Percentiles rank a stretch among this genome's conserved stretches.
phyloP scores from a whole-genome alignment of 1,284 basidiomycete genomes.

The Filobasidium uniguttulatum region DNA sequence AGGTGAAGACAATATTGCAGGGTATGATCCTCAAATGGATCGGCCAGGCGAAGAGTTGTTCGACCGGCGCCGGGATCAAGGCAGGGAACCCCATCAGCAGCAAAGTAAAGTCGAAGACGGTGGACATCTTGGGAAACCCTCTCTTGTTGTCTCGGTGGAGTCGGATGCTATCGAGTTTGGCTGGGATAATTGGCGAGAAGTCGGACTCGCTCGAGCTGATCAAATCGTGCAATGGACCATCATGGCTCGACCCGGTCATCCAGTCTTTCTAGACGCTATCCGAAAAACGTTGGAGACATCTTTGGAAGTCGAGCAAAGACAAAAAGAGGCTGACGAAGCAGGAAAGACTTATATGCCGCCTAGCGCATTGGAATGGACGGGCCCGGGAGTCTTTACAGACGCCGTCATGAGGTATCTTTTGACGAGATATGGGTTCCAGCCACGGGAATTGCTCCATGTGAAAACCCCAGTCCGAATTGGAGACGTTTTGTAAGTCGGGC shows the following conservation, averaged over 20 bases:
- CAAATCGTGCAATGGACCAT: conserved; percentile 32
- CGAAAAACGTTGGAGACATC: conserved; percentile 22
- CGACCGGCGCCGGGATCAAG: neutral
- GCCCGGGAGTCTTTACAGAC: conserved; percentile 30
- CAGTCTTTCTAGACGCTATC: conserved; percentile 26
- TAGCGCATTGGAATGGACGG: conserved; percentile 30
- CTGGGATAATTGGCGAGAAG: conserved; percentile 16
- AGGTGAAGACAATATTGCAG: no score
- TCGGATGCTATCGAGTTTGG: conserved; percentile 29
- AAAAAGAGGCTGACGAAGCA: conserved; percentile 14
- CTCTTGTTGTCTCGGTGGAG: conserved; percentile 24
- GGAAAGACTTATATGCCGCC: conserved; percentile 20
- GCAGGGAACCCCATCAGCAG: neutral
- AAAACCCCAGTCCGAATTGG: conserved; percentile 22
- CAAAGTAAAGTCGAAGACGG: conserved; percentile 21
- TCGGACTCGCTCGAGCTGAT: conserved; percentile 22
- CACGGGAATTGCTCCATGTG: conserved; percentile 20
- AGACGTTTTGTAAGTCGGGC: conserved; percentile 21
- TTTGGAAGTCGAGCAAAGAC: conserved; percentile 16
- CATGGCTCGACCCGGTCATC: conserved; percentile 28
- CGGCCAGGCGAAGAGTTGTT: neutral
- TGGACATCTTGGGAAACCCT: conserved; percentile 20
- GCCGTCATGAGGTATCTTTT: conserved; percentile 27
- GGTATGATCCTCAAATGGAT: no score
- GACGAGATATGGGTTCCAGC: conserved; percentile 24